phyloP scores from a whole-genome alignment of 768 basidiomycete species.

The Termitomyces sp. region DNA sequence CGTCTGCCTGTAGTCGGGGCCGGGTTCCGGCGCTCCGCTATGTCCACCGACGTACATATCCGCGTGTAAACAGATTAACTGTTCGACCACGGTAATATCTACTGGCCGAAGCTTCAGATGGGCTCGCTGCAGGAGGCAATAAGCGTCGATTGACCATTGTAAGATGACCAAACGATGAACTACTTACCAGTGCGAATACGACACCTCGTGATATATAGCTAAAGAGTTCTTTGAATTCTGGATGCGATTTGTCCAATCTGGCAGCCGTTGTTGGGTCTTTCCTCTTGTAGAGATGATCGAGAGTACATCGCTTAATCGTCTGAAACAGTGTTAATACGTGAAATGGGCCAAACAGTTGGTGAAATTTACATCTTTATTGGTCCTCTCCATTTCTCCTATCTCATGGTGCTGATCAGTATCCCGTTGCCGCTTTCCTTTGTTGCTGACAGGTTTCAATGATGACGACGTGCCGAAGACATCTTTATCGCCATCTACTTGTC shows the following conservation, averaged over 20 bases:
- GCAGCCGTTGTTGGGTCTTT: constrained; percentile 31
- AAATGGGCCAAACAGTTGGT: not conserved
- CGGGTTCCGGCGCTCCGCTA: constrained; percentile 1
- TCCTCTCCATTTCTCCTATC: constrained; percentile 40
- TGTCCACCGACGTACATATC: constrained; percentile 42
- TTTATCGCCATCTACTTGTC: constrained; percentile 27
- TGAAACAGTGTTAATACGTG: constrained; percentile 15
- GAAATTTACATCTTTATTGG: constrained; percentile 56
- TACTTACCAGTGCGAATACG: constrained; percentile 45
- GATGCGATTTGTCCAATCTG: constrained; percentile 39
- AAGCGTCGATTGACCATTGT: constrained; percentile 1
- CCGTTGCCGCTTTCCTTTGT: constrained; percentile 30
- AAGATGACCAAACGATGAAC: not conserved
- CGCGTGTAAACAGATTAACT: constrained; percentile 39
- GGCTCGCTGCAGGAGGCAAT: constrained; percentile 30
- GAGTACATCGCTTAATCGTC: constrained; percentile 42
- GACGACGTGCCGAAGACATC: constrained; percentile 30
- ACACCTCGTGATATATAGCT: constrained; percentile 44
- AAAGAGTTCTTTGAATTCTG: constrained; percentile 51
- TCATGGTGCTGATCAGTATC: constrained; percentile 19
- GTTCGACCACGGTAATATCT: constrained; percentile 31
- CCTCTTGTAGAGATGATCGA: constrained; percentile 35
- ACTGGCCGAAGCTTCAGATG: constrained; percentile 36
- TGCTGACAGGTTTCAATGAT: constrained; percentile 10
- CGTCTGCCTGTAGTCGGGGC: not conserved